Conservation (phyloP, 129 eudicot species). For the Chrysanthemum makinoi region DNA sequence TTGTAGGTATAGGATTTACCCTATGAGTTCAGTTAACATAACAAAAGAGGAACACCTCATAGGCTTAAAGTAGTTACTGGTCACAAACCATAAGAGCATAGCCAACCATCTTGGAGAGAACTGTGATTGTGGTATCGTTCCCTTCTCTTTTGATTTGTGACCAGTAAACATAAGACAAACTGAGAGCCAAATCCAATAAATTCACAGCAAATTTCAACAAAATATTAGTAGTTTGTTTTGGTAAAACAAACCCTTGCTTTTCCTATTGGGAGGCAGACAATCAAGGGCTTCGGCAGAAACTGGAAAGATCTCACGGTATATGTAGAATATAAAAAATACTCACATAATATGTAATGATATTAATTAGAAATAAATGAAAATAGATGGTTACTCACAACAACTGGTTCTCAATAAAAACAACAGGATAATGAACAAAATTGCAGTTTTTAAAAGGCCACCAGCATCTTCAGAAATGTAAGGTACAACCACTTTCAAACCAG, state of each 20-base stretch:
- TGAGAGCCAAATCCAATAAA: constrained; percentile 4
- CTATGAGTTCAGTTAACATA: background rate
- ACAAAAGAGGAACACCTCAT: background rate
- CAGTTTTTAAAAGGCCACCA: no score
- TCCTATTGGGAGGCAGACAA: constrained; percentile 63
- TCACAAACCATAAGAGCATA: constrained; percentile 68
- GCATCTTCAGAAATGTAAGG: no score
- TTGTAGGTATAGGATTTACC: constrained; percentile 6
- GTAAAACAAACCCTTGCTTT: constrained; percentile 54
- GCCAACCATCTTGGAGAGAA: constrained; percentile 89
- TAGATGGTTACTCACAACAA: no score
- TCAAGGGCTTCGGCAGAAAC: constrained; percentile 58
- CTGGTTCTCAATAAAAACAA: no score
- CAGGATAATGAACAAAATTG: no score
- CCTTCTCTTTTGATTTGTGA: constrained; percentile 70
- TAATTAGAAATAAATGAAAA: no score
- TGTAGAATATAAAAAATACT: no score
- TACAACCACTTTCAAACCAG: no score
- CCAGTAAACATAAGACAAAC: background rate
- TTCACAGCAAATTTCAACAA: background rate
- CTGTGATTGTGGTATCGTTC: constrained; percentile 64
- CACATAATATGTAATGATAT: no score
- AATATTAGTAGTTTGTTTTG: background rate
- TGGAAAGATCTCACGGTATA: constrained; percentile 44
- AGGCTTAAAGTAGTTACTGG: background rate